A percentile compares a stretch with the other conserved stretches of the same genome.
Evolutionary conservation across 169 alveolate genomes (phyloP).

Genomic region (Plasmodium berghei): DNA sequence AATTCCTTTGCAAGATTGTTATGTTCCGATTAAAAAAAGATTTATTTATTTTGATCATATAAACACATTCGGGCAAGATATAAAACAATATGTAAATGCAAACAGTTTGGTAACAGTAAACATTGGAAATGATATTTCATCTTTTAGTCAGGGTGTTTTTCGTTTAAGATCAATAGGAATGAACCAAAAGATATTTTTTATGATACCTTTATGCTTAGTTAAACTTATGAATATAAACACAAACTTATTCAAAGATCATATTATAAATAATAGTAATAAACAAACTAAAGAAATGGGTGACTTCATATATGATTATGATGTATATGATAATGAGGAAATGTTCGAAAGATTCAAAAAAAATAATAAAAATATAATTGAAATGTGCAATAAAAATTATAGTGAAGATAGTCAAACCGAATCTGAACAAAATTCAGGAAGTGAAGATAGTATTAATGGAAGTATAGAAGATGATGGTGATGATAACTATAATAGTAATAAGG

Average conservation of each 20-base stretch:
- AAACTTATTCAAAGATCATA: conserved; percentile 31
- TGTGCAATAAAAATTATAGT: conserved; percentile 49
- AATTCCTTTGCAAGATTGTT: conserved; percentile 88
- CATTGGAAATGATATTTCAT: conserved; percentile 92
- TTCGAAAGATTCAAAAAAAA: conserved; percentile 23
- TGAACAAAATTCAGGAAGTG: not conserved
- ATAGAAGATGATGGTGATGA: not conserved
- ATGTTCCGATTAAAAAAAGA: conserved; percentile 88
- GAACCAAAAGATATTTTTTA: conserved; percentile 87
- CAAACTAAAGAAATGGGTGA: not conserved
- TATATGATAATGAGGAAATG: not conserved
- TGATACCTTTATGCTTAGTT: conserved; percentile 86
- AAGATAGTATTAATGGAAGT: conserved; percentile 7
- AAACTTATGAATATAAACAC: conserved; percentile 81
- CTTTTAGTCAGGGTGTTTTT: conserved; percentile 94
- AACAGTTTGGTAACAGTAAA: conserved; percentile 88
- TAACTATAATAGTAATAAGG: not conserved
- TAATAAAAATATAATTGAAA: conserved; percentile 15
- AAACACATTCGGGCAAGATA: conserved; percentile 94
- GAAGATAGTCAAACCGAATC: conserved; percentile 73
- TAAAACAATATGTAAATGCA: conserved; percentile 91
- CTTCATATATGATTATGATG: too few species aligned
- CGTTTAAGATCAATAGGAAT: conserved; percentile 91
- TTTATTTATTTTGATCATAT: conserved; percentile 94
- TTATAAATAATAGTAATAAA: not conserved